These are phyloP conservation scores for Colletotrichum sublineola DNA, from an alignment of 2,329 filamentous ascomycete species.

Conservation along the genomic window DNA sequence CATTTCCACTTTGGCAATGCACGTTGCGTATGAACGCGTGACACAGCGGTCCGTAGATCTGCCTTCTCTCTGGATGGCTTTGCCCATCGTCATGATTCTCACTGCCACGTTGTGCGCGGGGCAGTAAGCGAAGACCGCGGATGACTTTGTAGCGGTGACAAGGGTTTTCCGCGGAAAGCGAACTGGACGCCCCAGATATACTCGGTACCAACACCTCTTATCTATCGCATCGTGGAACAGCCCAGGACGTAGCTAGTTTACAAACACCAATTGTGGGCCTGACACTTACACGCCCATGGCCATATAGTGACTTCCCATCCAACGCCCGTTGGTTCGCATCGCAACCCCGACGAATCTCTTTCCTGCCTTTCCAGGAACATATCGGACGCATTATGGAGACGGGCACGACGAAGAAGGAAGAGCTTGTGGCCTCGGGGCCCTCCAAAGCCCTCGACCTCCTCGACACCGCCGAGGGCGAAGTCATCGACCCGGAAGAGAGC, in stretches of 20 bases:
- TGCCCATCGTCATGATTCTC: no score
- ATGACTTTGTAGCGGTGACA: constrained; percentile 22
- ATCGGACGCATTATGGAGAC: background rate
- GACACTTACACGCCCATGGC: constrained; percentile 9
- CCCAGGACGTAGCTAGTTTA: no score
- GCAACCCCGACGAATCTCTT: background rate
- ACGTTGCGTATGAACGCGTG: no score
- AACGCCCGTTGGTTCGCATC: background rate
- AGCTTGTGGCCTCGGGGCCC: constrained; percentile 16
- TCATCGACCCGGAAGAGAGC: constrained; percentile 18
- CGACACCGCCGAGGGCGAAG: constrained; percentile 28
- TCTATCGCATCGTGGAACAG: constrained; percentile 11
- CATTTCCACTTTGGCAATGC: no score
- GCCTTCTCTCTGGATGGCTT: no score
- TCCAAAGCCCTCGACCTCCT: constrained; percentile 32
- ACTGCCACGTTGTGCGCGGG: constrained; percentile 9
- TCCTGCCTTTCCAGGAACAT: background rate
- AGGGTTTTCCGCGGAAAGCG: constrained; percentile 23
- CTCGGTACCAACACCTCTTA: constrained; percentile 12
- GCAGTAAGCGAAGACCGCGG: constrained; percentile 18
- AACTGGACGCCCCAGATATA: background rate
- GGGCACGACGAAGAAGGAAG: constrained; percentile 17
- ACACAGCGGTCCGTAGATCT: no score
- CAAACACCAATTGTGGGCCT: background rate
- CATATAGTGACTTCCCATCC: constrained; percentile 2